Evolutionary conservation across 2,329 filamentous ascomycete species (phyloP).

Genomic region (Colletotrichum aenigma): DNA sequence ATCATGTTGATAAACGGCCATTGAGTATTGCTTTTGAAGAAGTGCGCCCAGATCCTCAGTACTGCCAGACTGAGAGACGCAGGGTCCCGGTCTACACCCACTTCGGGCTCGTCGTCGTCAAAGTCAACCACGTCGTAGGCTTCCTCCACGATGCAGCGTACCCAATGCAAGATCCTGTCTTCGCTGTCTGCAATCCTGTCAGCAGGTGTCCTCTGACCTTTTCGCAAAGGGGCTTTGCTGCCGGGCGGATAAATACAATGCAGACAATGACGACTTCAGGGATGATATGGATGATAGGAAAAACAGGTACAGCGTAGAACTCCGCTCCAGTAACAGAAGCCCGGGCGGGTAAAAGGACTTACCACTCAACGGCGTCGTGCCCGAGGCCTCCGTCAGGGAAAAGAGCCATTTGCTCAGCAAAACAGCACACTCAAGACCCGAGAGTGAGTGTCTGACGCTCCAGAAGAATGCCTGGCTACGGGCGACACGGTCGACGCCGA

Average conservation of each 20-base stretch:
- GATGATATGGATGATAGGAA: rapidly evolving
- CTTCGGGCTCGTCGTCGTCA: constrained; percentile 35
- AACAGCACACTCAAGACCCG: constrained; percentile 58
- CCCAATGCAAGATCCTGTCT: constrained; percentile 50
- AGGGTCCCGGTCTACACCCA: constrained; percentile 26
- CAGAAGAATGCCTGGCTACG: constrained; percentile 61
- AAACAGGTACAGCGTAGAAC: background rate
- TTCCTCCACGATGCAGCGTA: constrained; percentile 49
- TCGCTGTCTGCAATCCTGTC: constrained; percentile 37
- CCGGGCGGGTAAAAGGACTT: background rate
- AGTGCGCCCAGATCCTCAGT: constrained; percentile 48
- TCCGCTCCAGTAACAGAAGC: background rate
- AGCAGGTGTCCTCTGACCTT: background rate
- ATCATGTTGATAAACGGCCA: constrained; percentile 53
- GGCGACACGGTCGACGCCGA: constrained; percentile 59
- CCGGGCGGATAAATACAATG: background rate
- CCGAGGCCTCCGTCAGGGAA: constrained; percentile 26
- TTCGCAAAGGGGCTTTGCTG: rapidly evolving
- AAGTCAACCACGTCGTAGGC: constrained; percentile 42
- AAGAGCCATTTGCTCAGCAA: constrained; percentile 56
- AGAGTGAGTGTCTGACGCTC: constrained; percentile 61
- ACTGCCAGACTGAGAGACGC: constrained; percentile 41
- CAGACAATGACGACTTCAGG: background rate
- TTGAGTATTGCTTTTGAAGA: constrained; percentile 51
- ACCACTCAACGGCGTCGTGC: constrained; percentile 29